Conservation (phyloP, 2,329 filamentous ascomycete genomes). For the Cercospora canescens region DNA sequence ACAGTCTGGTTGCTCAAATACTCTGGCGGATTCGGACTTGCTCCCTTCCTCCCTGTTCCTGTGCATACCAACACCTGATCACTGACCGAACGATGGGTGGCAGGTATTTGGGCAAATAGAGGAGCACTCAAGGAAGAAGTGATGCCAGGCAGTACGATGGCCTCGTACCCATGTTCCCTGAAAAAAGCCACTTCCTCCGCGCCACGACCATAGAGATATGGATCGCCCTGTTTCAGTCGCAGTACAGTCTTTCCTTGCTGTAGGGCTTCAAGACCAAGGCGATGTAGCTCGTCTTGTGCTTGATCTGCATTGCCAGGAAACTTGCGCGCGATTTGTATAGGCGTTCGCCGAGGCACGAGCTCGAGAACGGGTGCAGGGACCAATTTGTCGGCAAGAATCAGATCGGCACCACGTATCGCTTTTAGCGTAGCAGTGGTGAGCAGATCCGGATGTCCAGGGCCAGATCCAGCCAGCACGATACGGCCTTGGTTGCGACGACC, state of each 20-base stretch:
- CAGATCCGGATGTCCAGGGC: slow-evolving; percentile 88
- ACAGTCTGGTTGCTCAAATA: slow-evolving; percentile 77
- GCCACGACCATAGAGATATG: slow-evolving; percentile 92
- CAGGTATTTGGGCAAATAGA: slow-evolving; percentile 82
- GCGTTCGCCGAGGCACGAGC: slow-evolving; percentile 84
- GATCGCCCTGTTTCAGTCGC: slow-evolving; percentile 92
- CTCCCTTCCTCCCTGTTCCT: slow-evolving; percentile 89
- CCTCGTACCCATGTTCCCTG: slow-evolving; percentile 64
- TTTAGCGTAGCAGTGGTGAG: slow-evolving; percentile 80
- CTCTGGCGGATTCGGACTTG: slow-evolving; percentile 75
- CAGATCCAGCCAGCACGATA: slow-evolving; percentile 87
- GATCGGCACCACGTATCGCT: slow-evolving; percentile 71
- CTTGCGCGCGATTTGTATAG: slow-evolving; percentile 90
- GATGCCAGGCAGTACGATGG: slow-evolving; percentile 79
- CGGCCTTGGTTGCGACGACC: slow-evolving; percentile 54
- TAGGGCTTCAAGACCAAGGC: slow-evolving; percentile 70
- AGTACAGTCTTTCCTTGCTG: slow-evolving; percentile 75
- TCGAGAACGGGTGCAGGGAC: slow-evolving; percentile 83
- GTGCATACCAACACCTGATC: slow-evolving; percentile 97
- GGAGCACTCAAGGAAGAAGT: slow-evolving; percentile 86
- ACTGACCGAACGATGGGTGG: slow-evolving; percentile 84
- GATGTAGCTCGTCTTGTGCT: slow-evolving; percentile 86
- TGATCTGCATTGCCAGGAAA: slow-evolving; percentile 96
- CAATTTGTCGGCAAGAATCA: slow-evolving; percentile 84
- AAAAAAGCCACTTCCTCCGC: slow-evolving; percentile 92